These are phyloP conservation scores for Papiliotrema fonsecae DNA, from an alignment of 1,284 basidiomycete genomes.

Conservation along the genomic window DNA sequence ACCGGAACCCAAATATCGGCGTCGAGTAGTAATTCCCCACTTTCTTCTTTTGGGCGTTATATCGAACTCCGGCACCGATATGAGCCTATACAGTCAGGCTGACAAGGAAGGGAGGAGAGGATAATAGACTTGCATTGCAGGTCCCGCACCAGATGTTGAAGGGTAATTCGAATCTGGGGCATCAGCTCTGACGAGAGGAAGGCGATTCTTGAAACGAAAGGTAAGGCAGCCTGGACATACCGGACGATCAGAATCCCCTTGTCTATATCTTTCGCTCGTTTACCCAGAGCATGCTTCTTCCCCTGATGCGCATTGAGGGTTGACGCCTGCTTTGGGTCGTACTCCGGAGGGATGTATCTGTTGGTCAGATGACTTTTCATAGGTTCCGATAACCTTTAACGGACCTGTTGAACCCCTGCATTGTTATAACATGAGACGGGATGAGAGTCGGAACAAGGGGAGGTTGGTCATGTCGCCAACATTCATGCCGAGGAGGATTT, in stretches of 20 bases:
- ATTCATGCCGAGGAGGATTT: background rate
- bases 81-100: slow-evolving; percentile 55
- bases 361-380: background rate
- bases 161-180: slow-evolving; percentile 68
- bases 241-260: slow-evolving; percentile 90
- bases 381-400: background rate
- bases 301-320: slow-evolving; percentile 76
- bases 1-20: slow-evolving; percentile 88
- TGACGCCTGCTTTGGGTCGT: slow-evolving; percentile 70
- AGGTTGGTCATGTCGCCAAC: no score
- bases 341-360: slow-evolving; percentile 90
- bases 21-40: slow-evolving; percentile 93
- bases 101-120: background rate
- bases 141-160: slow-evolving; percentile 97
- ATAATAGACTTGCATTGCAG: slow-evolving; percentile 57
- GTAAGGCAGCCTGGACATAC: slow-evolving; percentile 13
- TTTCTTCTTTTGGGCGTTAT: slow-evolving; percentile 98
- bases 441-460: no score
- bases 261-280: slow-evolving; percentile 81
- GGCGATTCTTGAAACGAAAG: background rate
- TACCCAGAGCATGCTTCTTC: slow-evolving; percentile 83
- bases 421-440: slow-evolving; percentile 2
- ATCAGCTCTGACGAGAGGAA: background rate
- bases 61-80: slow-evolving; percentile 94
- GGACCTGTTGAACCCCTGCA: slow-evolving; percentile 27